Conservation (phyloP, 1,139 yeast species). For the Kurtzmaniella quercitrusa region DNA sequence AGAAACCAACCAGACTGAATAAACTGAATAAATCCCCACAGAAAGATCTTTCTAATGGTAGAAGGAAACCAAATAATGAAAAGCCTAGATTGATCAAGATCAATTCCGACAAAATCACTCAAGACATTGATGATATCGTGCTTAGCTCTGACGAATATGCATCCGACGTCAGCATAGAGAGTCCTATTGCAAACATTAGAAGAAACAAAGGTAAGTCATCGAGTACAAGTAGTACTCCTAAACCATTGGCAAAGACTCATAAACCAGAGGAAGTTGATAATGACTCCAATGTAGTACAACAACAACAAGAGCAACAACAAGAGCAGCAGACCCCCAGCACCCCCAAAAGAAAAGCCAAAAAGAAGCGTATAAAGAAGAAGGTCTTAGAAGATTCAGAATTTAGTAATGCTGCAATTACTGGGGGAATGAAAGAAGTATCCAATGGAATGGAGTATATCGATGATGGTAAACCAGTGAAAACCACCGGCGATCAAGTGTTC, state of each 20-base stretch:
- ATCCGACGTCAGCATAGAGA: slow-evolving; percentile 1
- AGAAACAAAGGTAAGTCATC: neutral
- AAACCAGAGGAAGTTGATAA: too few species aligned
- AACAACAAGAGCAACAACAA: too few species aligned
- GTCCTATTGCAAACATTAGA: neutral
- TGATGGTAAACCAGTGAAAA: slow-evolving; percentile 6
- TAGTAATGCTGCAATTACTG: neutral
- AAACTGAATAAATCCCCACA: too few species aligned
- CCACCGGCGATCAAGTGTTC: slow-evolving; percentile 3
- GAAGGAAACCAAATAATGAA: neutral
- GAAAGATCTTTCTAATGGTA: too few species aligned
- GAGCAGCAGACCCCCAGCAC: neutral
- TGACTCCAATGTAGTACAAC: too few species aligned
- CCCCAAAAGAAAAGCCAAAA: neutral
- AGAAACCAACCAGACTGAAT: too few species aligned
- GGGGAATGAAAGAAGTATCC: neutral
- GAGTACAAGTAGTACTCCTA: too few species aligned
- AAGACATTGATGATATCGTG: slow-evolving; percentile 21
- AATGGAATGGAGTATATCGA: slow-evolving; percentile 6
- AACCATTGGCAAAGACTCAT: too few species aligned
- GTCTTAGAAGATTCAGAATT: neutral
- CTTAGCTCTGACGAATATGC: slow-evolving; percentile 18
- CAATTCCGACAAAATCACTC: slow-evolving; percentile 19
- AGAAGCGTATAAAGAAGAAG: slow-evolving; percentile 2
- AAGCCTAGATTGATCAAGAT: slow-evolving; percentile 7